Conservation (phyloP, 257 asterid genomes). For the Anisodus tanguticus region DNA sequence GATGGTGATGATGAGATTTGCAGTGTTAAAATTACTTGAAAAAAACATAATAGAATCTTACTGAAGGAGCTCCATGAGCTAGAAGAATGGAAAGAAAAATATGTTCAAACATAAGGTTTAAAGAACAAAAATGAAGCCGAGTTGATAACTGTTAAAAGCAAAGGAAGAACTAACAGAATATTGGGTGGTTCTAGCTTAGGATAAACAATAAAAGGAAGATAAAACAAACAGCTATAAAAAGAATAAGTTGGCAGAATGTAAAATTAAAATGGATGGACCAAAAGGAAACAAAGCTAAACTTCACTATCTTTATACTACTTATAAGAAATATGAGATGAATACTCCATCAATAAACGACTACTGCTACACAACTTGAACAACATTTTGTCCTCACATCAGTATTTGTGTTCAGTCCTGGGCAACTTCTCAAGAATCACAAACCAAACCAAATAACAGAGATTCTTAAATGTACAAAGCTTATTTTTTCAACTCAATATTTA, state of each 20-base stretch:
- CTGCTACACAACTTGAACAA: not conserved
- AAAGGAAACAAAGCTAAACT: not conserved
- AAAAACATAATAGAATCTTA: no score
- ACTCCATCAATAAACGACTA: not conserved
- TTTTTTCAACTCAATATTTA: not conserved
- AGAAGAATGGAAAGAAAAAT: not conserved
- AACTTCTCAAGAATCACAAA: constrained; percentile 27
- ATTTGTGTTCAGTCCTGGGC: not conserved
- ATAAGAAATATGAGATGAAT: no score
- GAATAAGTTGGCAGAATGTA: not conserved
- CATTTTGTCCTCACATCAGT: not conserved
- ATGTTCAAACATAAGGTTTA: not conserved
- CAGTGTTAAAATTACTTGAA: constrained; percentile 15
- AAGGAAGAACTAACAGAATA: not conserved
- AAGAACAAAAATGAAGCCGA: no score
- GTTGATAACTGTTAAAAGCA: not conserved
- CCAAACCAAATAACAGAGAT: constrained; percentile 14
- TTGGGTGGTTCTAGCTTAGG: not conserved
- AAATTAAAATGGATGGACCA: not conserved
- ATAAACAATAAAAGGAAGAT: not conserved
- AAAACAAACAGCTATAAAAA: not conserved
- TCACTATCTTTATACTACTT: not conserved
- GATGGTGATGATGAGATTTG: constrained; percentile 11
- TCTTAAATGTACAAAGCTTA: not conserved
- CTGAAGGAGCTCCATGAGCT: not conserved